phyloP scores from a whole-genome alignment of 495 filamentous ascomycete genomes.

The Aspergillus sclerotioniger region DNA sequence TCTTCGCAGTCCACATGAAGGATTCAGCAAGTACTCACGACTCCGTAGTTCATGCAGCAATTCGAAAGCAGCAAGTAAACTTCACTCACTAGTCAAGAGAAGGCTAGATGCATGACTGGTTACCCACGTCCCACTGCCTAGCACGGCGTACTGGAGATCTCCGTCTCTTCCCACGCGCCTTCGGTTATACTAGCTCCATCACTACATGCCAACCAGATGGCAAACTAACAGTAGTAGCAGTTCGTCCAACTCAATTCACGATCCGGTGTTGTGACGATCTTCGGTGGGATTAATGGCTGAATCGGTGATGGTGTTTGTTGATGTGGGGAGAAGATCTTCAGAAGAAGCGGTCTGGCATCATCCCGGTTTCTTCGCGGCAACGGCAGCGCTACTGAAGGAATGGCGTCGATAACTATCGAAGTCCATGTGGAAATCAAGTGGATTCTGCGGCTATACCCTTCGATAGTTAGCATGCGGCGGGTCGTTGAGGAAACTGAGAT shows the following conservation, averaged over 20 bases:
- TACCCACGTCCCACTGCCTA: background rate
- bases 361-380: background rate
- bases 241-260: background rate
- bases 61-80: background rate
- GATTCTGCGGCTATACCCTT: background rate
- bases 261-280: background rate
- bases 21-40: background rate
- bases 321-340: conserved; percentile 5
- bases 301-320: conserved; percentile 1
- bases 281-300: background rate
- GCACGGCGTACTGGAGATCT: background rate
- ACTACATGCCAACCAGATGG: background rate
- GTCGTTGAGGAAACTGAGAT: conserved; percentile 1
- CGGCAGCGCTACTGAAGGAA: background rate
- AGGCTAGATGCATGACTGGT: background rate
- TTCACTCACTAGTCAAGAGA: background rate
- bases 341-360: conserved; percentile 4
- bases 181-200: background rate
- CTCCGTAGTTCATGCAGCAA: conserved; percentile 3
- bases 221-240: background rate
- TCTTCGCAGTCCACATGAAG: conserved; percentile 1
- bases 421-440: background rate
- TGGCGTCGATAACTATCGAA: conserved; percentile 1
- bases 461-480: background rate
- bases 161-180: background rate